Evolutionary conservation across 768 basidiomycete genomes (phyloP).

Genomic region (Russula olivacea): DNA sequence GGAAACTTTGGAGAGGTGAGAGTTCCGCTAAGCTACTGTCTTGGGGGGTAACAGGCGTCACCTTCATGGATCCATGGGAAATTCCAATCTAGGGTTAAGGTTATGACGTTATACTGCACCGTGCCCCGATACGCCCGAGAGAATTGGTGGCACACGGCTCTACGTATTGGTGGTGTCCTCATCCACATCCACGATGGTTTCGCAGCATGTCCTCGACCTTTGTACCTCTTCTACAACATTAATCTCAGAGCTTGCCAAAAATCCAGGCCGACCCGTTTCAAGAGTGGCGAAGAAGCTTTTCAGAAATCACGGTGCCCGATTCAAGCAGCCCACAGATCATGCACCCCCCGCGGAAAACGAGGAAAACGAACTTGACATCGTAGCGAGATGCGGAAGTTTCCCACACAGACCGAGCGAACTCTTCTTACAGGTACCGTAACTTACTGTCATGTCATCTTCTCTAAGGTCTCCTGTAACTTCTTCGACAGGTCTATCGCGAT

Average conservation of each 20-base stretch:
- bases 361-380: slow-evolving; percentile 38
- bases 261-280: slow-evolving; percentile 8
- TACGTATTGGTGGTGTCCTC: too few species aligned
- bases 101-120: neutral
- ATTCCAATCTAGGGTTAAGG: slow-evolving; percentile 9
- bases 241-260: slow-evolving; percentile 10
- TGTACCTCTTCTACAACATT: slow-evolving; percentile 17
- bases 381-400: slow-evolving; percentile 47
- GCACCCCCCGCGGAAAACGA: neutral
- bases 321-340: neutral
- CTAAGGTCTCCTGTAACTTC: neutral
- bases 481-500: slow-evolving; percentile 51
- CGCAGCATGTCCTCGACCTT: slow-evolving; percentile 15
- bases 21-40: too few species aligned
- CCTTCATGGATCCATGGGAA: too few species aligned
- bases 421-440: slow-evolving; percentile 52
- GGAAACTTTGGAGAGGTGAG: too few species aligned
- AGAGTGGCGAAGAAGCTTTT: slow-evolving; percentile 9
- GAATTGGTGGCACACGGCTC: too few species aligned
- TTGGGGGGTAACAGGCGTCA: too few species aligned
- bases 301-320: neutral
- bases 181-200: slow-evolving; percentile 9
- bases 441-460: slow-evolving; percentile 19
- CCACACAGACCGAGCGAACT: slow-evolving; percentile 49
- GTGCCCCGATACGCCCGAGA: too few species aligned